Evolutionary conservation across 148 eudicot genomes (phyloP).

Genomic region (Rhododendron mucronatum): DNA sequence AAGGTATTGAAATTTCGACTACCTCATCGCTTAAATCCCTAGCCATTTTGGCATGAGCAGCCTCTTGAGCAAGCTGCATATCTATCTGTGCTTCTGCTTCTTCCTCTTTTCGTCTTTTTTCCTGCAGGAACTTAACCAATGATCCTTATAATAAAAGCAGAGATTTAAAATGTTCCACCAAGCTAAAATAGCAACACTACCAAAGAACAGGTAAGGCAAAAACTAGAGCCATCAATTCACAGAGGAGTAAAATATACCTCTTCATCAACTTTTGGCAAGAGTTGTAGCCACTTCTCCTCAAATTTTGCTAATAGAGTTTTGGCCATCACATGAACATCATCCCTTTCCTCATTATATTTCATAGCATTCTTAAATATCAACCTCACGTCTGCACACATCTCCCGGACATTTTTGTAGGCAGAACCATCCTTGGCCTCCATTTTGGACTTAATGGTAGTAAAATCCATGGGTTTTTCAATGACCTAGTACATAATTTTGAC

Average conservation of each 20-base stretch:
- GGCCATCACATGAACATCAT: constrained; percentile 82
- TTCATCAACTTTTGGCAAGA: constrained; percentile 79
- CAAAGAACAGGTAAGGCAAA: neutral
- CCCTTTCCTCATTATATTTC: constrained; percentile 73
- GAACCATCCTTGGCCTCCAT: constrained; percentile 74
- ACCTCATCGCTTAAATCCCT: constrained; percentile 51
- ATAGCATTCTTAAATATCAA: constrained; percentile 82
- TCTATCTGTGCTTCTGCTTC: constrained; percentile 35
- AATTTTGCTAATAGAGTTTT: constrained; percentile 64
- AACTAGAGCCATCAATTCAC: neutral
- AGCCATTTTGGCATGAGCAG: constrained; percentile 54
- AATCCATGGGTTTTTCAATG: constrained; percentile 90
- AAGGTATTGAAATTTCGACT: constrained; percentile 3
- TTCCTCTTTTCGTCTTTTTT: constrained; percentile 49
- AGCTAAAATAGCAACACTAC: neutral
- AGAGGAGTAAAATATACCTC: constrained; percentile 42
- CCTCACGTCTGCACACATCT: constrained; percentile 75
- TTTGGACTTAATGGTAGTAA: constrained; percentile 57
- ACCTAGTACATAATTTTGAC: constrained; percentile 31
- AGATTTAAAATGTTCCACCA: neutral
- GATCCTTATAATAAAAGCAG: neutral
- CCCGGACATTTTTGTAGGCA: constrained; percentile 77
- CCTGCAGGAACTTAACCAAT: constrained; percentile 31
- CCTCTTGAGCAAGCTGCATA: constrained; percentile 43
- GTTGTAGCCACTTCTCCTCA: constrained; percentile 81